Percentiles rank a stretch among this genome's conserved stretches.
Evolutionary conservation across 495 filamentous ascomycete species (phyloP).

Genomic region (Cercophora scortea): DNA sequence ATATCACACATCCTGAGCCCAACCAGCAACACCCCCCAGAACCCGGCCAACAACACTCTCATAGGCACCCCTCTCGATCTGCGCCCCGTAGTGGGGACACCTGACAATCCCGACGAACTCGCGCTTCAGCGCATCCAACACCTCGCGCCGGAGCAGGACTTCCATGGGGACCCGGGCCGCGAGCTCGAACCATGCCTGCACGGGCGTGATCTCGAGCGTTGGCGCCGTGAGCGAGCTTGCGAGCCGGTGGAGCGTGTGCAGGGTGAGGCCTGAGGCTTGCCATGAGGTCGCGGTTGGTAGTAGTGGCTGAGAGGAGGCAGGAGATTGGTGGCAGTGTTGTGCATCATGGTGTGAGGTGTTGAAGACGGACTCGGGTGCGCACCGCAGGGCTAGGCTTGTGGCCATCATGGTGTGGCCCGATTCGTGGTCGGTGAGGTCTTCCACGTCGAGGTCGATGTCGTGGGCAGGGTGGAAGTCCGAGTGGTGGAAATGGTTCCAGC

Average conservation of each 20-base stretch:
- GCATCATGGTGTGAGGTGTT: neutral
- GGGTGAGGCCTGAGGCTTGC: constrained; percentile 22
- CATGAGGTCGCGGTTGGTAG: constrained; percentile 8
- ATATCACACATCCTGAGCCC: too few relatives aligned
- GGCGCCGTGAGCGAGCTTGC: constrained; percentile 25
- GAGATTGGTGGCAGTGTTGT: neutral
- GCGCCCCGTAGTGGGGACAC: constrained; percentile 37
- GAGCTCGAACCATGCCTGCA: constrained; percentile 46
- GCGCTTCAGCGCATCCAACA: constrained; percentile 20
- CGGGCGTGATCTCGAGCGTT: constrained; percentile 37
- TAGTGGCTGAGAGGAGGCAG: neutral
- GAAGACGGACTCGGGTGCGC: constrained; percentile 22
- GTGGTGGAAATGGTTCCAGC: constrained; percentile 37
- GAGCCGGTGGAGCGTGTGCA: constrained; percentile 31
- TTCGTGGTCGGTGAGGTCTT: constrained; percentile 5
- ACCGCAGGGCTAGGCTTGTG: constrained; percentile 27
- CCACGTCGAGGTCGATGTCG: too few relatives aligned
- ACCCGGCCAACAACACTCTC: constrained; percentile 29
- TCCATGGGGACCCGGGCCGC: constrained; percentile 17
- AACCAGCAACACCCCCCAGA: neutral
- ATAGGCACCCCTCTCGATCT: constrained; percentile 30
- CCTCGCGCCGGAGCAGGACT: constrained; percentile 11
- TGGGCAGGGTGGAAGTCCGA: constrained; percentile 11
- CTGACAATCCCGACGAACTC: constrained; percentile 25
- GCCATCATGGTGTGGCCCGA: constrained; percentile 42